Percentiles rank a stretch among this genome's conserved stretches.
These are phyloP conservation scores for Euphorbia corollata DNA, from an alignment of 441 rosid species.

Conservation along the genomic window DNA sequence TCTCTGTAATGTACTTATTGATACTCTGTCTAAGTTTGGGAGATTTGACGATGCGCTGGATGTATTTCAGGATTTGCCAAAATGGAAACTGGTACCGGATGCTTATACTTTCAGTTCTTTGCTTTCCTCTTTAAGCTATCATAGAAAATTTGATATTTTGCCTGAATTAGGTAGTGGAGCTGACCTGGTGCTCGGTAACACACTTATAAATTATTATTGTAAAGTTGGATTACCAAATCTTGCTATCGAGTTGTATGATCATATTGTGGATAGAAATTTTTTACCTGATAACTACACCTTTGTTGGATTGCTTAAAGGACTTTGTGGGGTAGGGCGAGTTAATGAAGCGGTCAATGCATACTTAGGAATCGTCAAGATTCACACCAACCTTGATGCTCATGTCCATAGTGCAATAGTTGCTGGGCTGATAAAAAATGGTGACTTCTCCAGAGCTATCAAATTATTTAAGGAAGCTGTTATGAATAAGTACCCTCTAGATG, in stretches of 20 bases:
- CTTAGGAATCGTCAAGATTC: slow-evolving; percentile 26
- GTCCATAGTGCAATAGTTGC: slow-evolving; percentile 50
- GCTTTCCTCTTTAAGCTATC: slow-evolving; percentile 35
- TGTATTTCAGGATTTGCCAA: slow-evolving; percentile 12
- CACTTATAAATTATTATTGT: slow-evolving; percentile 45
- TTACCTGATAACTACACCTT: slow-evolving; percentile 49
- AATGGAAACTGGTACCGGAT: slow-evolving; percentile 46
- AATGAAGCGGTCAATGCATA: slow-evolving; percentile 43
- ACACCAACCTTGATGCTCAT: slow-evolving; percentile 41
- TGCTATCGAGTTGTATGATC: slow-evolving; percentile 36
- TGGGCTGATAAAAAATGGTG: slow-evolving; percentile 42
- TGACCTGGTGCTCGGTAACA: slow-evolving; percentile 52
- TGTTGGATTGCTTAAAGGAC: slow-evolving; percentile 47
- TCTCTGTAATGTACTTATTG: slow-evolving; percentile 56
- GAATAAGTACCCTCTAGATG: slow-evolving; percentile 47
- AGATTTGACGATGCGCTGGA: slow-evolving; percentile 10
- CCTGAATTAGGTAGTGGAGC: slow-evolving; percentile 20
- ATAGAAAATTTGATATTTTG: slow-evolving; percentile 31
- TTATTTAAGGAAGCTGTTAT: slow-evolving; percentile 39
- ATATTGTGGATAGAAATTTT: slow-evolving; percentile 41
- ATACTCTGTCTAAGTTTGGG: slow-evolving; percentile 37
- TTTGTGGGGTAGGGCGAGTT: slow-evolving; percentile 34
- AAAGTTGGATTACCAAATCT: slow-evolving; percentile 34
- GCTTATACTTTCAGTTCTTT: slow-evolving; percentile 54
- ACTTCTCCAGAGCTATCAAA: slow-evolving; percentile 36